Base-by-base conservation (phyloP, 306 rosid species). In the Vigna hirtella region DNA sequence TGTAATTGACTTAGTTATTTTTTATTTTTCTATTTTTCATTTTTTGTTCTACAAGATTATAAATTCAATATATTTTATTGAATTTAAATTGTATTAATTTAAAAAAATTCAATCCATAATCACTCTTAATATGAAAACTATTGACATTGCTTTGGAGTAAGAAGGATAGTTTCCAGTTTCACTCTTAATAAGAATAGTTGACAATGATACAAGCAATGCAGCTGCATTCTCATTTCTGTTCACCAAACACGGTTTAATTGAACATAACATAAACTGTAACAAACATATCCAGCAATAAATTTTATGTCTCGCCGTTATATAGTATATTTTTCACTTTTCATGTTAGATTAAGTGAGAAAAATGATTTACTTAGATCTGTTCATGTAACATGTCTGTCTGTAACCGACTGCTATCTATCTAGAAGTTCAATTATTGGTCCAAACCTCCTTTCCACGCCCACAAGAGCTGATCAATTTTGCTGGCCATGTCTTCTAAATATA, bases 401-500 rank as follows among this genome's bases (percentile, higher is more conserved):
- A 15, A 42, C 10, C 2, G 12, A 53, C 28, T 22, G 22, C 34
- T 57, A 32, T 30, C 26, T 9, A 64, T 76, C 73, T 52, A 36
- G 80, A 76, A 65, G 80, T 9, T 36, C 40, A 63, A 45, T 59
- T 26, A 62, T 17, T 36, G 72, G 72, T 59, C 38, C 15, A 50
- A 15, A 49, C 50, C 14, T 63, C 3, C 5, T 63, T 76, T 76
- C 64, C 50, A 63, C 51, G 28, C n/a, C 10, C 7, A 18, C 10
- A 64, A 58, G 56, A 63, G 52, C 11, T 13, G 63, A 18, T 64
- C 64, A 51, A 50, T 36, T 63, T 18, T 22, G 40, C 0, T 50
- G 72, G 36, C 34, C 22, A 30, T 0, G 1, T 11, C 9, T 4
- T 22, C 5, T 17, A 53, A 26, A 26, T 26, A 26, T 26, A 24